Evolutionary conservation across 345 rosid species (phyloP), one percentile per base, ranked within the genome.

Genomic region (Salix exigua): DNA sequence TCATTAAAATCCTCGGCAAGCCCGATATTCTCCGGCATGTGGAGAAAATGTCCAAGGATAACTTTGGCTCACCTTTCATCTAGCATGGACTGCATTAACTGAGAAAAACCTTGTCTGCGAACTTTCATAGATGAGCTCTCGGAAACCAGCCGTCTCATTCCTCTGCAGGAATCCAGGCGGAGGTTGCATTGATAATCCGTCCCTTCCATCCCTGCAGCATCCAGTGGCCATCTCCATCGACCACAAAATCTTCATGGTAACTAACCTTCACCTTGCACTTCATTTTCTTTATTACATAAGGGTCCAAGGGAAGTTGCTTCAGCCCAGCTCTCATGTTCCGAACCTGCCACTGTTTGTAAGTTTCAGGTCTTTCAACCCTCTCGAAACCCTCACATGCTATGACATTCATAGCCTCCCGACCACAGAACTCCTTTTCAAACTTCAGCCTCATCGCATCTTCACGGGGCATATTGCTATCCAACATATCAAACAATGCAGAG

Each of bases 191-290:
- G 42, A 77, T 3, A 63, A 70, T 73, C 44, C 86, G 75, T 11
- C 83, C 83, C 70, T 80, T 83, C 86, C 86, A 83, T 33, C 86
- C 83, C 62, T 76, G 78, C 66, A 80, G 70, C 86, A 83, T 61
- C 86, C 81, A 83, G 64, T 70, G 21, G 8, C 79, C 76, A 66
- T 83, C 86, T 66, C 77, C 70, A 67, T 80, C 76, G 35, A 83
- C 73, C 66, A 71, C 81, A 74, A 83, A 83, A 71, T 83, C 86
- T 6, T 75, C 33, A 70, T 77, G 81, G 81, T 83, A 83, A 38
- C 70, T 7, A 5, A 26, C 48, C 51, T 72, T 53, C 58, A 81
- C 73, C 73, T 35, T 75, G 12, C 44, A 30, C 60, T 67, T 75
- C 16, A 81, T 5, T 26, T 53, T 77, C 63, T 62, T 55, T 64